These are phyloP conservation scores for Limtongia smithiae DNA, from an alignment of 805 yeast species.

Conservation along the genomic window DNA sequence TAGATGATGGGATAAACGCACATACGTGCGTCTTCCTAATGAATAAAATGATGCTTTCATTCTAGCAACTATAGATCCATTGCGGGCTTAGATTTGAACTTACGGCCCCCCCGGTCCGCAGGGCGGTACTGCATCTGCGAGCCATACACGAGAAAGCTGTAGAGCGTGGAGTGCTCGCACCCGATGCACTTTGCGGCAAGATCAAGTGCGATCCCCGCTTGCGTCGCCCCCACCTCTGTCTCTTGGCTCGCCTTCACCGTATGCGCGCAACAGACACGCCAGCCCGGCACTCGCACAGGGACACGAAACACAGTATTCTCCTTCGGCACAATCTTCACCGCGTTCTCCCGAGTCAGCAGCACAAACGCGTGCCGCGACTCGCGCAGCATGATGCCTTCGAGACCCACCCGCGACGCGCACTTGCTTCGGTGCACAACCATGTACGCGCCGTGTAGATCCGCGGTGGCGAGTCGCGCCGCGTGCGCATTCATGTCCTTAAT, in stretches of 20 bases:
- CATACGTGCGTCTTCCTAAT: too few species aligned
- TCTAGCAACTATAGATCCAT: too few species aligned
- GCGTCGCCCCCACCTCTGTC: neutral
- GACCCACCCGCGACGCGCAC: constrained; percentile 20
- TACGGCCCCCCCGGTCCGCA: constrained; percentile 26
- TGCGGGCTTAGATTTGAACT: constrained; percentile 20
- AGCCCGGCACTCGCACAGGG: neutral
- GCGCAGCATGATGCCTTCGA: constrained; percentile 17
- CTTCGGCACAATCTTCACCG: constrained; percentile 18
- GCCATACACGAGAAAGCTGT: constrained; percentile 14
- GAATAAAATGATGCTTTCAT: too few species aligned
- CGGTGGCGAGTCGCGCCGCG: constrained; percentile 18
- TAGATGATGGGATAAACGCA: too few species aligned
- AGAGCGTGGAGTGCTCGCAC: neutral
- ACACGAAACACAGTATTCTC: constrained; percentile 18
- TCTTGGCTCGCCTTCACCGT: neutral
- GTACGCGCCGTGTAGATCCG: constrained; percentile 26
- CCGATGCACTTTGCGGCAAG: neutral
- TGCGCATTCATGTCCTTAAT: constrained; percentile 8
- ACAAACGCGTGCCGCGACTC: constrained; percentile 16
- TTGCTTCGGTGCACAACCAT: constrained; percentile 7
- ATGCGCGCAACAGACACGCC: too few species aligned
- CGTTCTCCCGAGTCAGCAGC: constrained; percentile 10
- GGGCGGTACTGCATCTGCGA: constrained; percentile 24
- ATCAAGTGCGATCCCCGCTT: neutral